Evolutionary conservation across 176 grass and related monocot species (phyloP).

Genomic region (Bromus sterilis): DNA sequence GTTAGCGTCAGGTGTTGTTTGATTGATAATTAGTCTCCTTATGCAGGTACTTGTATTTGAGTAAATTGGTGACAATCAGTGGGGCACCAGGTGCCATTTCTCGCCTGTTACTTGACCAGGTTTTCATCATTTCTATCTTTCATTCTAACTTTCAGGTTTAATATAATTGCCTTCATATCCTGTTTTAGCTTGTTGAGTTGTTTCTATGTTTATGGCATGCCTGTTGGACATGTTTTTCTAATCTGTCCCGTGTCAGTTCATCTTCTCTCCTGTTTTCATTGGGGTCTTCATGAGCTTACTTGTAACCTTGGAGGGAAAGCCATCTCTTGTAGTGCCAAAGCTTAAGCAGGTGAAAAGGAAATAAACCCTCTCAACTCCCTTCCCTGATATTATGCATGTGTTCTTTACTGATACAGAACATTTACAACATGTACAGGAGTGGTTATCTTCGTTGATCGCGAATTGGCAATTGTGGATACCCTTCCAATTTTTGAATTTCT

Average conservation of each 20-base stretch:
- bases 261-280: slow-evolving; percentile 90
- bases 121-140: not conserved
- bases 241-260: slow-evolving; percentile 37
- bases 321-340: slow-evolving; percentile 72
- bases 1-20: slow-evolving; percentile 10
- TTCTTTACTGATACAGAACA: slow-evolving; percentile 3
- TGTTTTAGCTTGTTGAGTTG: not conserved
- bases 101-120: slow-evolving; percentile 87
- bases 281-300: slow-evolving; percentile 79
- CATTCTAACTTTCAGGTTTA: not conserved
- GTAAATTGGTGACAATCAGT: slow-evolving; percentile 55
- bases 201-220: not conserved
- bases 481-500: slow-evolving; percentile 94
- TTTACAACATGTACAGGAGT: slow-evolving; percentile 46
- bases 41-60: slow-evolving; percentile 90
- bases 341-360: slow-evolving; percentile 71
- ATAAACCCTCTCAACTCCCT: not conserved
- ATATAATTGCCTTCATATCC: not conserved
- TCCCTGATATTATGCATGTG: not conserved
- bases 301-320: slow-evolving; percentile 74
- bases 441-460: slow-evolving; percentile 58
- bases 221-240: not conserved
- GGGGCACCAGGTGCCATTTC: slow-evolving; percentile 62
- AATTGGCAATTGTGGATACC: slow-evolving; percentile 99
- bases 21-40: not conserved